Conservation (phyloP, 139 green algal species). For the Asterochloris sp. region DNA sequence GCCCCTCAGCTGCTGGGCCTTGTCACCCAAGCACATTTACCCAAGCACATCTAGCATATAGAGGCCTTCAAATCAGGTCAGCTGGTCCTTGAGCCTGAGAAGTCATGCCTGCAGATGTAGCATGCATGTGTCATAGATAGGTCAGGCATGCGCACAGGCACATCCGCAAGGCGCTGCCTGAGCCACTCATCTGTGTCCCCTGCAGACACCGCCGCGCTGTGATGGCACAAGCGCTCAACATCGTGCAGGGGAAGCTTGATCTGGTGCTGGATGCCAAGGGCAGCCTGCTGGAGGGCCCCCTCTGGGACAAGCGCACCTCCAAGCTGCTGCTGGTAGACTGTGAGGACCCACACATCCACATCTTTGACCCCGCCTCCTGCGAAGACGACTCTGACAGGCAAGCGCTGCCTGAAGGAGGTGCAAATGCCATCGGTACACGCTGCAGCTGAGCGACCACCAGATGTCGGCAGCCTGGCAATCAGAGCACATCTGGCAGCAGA, state of each 20-base stretch:
- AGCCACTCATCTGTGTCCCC: too few relatives aligned
- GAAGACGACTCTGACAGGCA: background rate
- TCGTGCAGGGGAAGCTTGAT: constrained; percentile 11
- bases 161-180: too few relatives aligned
- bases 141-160: too few relatives aligned
- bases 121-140: too few relatives aligned
- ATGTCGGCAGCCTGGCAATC: background rate
- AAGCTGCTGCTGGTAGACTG: constrained; percentile 12
- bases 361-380: background rate
- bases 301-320: constrained; percentile 4
- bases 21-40: too few relatives aligned
- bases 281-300: constrained; percentile 2
- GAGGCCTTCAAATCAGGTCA: too few relatives aligned
- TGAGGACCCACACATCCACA: constrained; percentile 2
- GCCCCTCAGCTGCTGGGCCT: too few relatives aligned
- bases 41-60: too few relatives aligned
- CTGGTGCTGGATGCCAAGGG: constrained; percentile 11
- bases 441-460: background rate
- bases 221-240: background rate
- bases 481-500: too few relatives aligned
- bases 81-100: too few relatives aligned
- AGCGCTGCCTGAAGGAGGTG: background rate
- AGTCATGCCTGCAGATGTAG: too few relatives aligned
- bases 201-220: background rate
- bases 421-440: background rate